Evolutionary conservation across 2,329 filamentous ascomycete species (phyloP).

Genomic region (Colletotrichum caudatum): DNA sequence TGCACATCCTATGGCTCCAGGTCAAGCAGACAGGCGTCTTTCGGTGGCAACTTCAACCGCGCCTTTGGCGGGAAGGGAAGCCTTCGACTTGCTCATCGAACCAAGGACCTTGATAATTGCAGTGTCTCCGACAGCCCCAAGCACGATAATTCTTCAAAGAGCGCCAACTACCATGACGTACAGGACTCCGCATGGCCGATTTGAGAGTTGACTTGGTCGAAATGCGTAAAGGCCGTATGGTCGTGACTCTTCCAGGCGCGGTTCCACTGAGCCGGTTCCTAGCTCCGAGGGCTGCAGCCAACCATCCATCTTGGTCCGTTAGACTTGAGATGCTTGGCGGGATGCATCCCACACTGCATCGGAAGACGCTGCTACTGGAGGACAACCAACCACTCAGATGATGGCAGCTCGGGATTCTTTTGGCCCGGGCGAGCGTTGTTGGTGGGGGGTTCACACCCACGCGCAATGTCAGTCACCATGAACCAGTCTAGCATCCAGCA

Average conservation of each 20-base stretch:
- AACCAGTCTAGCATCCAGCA: neutral
- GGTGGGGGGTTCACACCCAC: constrained; percentile 20
- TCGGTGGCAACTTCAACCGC: neutral
- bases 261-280: constrained; percentile 33
- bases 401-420: neutral
- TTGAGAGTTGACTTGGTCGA: neutral
- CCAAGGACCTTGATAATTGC: neutral
- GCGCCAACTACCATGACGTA: neutral
- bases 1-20: neutral
- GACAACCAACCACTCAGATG: constrained; percentile 9
- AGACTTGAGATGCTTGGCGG: constrained; percentile 21
- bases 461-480: neutral
- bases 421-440: neutral
- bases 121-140: neutral
- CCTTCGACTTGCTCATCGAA: neutral
- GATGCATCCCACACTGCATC: constrained; percentile 33
- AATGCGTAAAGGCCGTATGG: neutral
- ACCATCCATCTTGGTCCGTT: constrained; percentile 14
- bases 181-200: neutral
- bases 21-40: neutral
- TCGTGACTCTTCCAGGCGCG: constrained; percentile 23
- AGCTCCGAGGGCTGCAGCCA: constrained; percentile 30
- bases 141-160: neutral
- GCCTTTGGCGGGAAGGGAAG: neutral
- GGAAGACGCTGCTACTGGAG: constrained; percentile 16